A percentile compares a stretch with the other conserved stretches of the same genome.
phyloP scores from a whole-genome alignment of 805 yeast genomes.

The Saccharomycopsis javanensis region DNA sequence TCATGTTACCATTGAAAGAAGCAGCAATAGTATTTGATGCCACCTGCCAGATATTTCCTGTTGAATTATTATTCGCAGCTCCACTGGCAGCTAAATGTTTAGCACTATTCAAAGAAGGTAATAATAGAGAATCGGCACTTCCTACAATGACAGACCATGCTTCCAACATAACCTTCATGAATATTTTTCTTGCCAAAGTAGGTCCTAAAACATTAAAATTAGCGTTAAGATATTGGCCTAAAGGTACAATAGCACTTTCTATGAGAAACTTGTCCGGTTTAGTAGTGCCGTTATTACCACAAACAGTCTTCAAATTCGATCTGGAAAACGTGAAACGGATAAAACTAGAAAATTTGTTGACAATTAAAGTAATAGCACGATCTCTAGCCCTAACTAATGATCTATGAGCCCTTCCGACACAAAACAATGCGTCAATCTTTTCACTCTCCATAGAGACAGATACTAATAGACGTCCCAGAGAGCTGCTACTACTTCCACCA shows the following conservation, averaged over 20 bases:
- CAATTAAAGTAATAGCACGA: constrained; percentile 57
- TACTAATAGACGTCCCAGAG: constrained; percentile 58
- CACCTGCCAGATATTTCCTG: constrained; percentile 28
- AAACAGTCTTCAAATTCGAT: constrained; percentile 43
- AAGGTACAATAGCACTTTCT: constrained; percentile 59
- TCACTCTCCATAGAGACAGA: constrained; percentile 74
- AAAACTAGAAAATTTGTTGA: constrained; percentile 59
- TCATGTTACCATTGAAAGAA: constrained; percentile 22
- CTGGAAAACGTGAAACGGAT: constrained; percentile 51
- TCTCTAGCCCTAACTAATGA: constrained; percentile 55
- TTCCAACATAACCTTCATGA: constrained; percentile 58
- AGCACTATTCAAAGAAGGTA: constrained; percentile 58
- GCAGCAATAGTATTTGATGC: constrained; percentile 35
- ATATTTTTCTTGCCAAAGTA: constrained; percentile 43
- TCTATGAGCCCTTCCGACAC: constrained; percentile 66
- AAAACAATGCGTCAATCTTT: constrained; percentile 68
- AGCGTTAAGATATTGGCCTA: constrained; percentile 63
- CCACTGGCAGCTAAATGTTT: constrained; percentile 21
- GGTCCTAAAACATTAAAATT: constrained; percentile 57
- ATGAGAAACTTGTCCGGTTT: constrained; percentile 38
- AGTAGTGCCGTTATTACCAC: constrained; percentile 39
- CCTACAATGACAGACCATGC: constrained; percentile 71
- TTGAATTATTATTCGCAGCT: constrained; percentile 20
- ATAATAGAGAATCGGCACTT: constrained; percentile 57
- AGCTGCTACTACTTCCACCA: constrained; percentile 28